phyloP scores from a whole-genome alignment of 106 monocot species.

The Acorus calamus region DNA sequence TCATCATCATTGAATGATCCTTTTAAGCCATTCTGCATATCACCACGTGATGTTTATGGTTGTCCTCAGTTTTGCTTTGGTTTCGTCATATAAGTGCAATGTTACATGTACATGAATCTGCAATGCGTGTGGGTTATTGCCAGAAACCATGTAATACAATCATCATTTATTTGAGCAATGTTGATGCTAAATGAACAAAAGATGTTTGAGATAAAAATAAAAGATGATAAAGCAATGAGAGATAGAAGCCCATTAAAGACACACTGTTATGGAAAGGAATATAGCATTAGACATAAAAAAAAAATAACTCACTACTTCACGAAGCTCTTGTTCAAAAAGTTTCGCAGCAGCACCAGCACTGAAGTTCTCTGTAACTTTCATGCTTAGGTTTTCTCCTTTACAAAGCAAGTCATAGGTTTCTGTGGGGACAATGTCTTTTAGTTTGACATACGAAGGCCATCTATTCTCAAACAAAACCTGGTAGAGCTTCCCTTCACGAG shows the following conservation, averaged over 20 bases:
- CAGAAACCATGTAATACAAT: no score
- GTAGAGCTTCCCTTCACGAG: conserved; percentile 41
- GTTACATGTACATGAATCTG: no score
- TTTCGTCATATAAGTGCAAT: no score
- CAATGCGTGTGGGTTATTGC: no score
- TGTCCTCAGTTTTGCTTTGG: no score
- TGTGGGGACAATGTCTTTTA: conserved; percentile 1
- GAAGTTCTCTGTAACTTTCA: conserved; percentile 52
- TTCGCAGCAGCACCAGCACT: conserved; percentile 68
- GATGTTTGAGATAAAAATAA: not conserved
- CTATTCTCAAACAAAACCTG: conserved; percentile 34
- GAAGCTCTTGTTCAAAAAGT: conserved; percentile 89
- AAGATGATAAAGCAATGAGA: not conserved
- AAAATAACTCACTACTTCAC: conserved; percentile 64
- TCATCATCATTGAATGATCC: no score
- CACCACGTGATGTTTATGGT: no score
- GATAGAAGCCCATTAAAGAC: no score
- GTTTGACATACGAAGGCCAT: conserved; percentile 18
- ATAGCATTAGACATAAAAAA: not conserved
- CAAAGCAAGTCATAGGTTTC: conserved; percentile 23
- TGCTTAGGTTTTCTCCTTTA: conserved; percentile 28
- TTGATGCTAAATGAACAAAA: not conserved
- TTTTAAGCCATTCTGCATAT: no score
- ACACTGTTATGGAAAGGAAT: no score
- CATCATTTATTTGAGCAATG: not conserved